phyloP scores from a whole-genome alignment of 257 asterid genomes.

The Paraleonurus japonicus region DNA sequence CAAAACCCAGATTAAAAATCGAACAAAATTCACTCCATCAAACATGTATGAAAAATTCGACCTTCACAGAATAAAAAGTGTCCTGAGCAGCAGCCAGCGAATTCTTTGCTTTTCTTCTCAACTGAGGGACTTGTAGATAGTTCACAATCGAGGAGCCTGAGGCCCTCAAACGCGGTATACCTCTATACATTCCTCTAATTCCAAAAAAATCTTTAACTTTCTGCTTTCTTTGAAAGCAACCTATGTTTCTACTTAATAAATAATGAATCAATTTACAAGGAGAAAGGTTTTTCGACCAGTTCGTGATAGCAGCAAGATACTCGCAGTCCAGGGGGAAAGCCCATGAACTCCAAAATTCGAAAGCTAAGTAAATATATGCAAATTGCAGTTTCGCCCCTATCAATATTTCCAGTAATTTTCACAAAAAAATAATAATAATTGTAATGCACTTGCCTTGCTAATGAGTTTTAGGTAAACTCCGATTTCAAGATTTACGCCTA shows the following conservation, averaged over 20 bases:
- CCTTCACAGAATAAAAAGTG: slow-evolving; percentile 69
- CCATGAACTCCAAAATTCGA: not conserved
- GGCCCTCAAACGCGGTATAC: slow-evolving; percentile 60
- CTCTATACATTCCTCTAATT: slow-evolving; percentile 34
- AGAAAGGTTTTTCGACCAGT: not conserved
- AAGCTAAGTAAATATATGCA: not conserved
- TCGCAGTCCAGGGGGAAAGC: no score
- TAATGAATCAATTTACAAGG: not conserved
- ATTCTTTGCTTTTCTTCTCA: slow-evolving; percentile 54
- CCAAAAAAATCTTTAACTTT: not conserved
- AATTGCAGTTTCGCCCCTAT: no score
- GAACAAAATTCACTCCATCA: not conserved
- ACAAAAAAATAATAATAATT: no score
- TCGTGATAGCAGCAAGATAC: no score
- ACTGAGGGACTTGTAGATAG: slow-evolving; percentile 35
- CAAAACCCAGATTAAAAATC: not conserved
- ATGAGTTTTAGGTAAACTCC: no score
- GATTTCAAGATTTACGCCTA: no score
- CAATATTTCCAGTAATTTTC: no score
- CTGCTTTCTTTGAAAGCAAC: not conserved
- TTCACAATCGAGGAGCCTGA: slow-evolving; percentile 44
- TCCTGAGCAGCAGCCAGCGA: slow-evolving; percentile 68
- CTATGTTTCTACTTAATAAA: not conserved
- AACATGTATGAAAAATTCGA: slow-evolving; percentile 3
- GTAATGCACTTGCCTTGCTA: no score